A percentile compares a stretch with the other conserved stretches of the same genome.
These are phyloP conservation scores for Phytophthora multivora DNA, from an alignment of 352 stramenopile species.

Conservation along the genomic window DNA sequence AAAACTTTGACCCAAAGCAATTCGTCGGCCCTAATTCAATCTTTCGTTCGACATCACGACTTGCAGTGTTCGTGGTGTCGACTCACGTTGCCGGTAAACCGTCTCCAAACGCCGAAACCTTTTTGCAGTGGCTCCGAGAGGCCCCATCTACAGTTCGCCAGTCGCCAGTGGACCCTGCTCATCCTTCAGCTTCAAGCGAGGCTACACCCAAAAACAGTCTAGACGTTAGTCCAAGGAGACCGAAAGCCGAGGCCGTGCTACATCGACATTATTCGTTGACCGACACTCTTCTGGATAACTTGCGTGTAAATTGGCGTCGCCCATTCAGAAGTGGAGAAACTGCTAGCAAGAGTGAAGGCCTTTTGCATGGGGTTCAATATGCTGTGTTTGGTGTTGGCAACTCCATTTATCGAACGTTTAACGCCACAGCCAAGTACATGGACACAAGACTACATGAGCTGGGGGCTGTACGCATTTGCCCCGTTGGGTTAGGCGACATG, in stretches of 20 bases:
- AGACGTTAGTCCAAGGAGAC: neutral
- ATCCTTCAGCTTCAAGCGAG: too few species aligned
- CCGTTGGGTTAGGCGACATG: constrained; percentile 91
- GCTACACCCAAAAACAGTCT: constrained; percentile 1
- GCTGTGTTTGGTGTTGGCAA: constrained; percentile 94
- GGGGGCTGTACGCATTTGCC: constrained; percentile 67
- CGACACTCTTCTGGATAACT: constrained; percentile 3
- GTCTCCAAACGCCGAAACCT: constrained; percentile 91
- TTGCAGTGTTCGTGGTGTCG: constrained; percentile 92
- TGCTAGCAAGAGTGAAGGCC: neutral
- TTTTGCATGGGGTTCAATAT: constrained; percentile 20
- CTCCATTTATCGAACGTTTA: constrained; percentile 95
- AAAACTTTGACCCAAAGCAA: constrained; percentile 65
- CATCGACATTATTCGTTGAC: constrained; percentile 18
- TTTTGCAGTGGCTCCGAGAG: constrained; percentile 82
- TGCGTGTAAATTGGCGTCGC: constrained; percentile 15
- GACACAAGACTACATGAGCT: constrained; percentile 77
- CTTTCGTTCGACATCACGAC: constrained; percentile 23
- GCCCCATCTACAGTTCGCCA: neutral
- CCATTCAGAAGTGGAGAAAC: constrained; percentile 5
- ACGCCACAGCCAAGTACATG: constrained; percentile 91
- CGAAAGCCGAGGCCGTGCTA: neutral
- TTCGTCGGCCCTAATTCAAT: constrained; percentile 35
- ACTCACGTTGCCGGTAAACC: constrained; percentile 96
- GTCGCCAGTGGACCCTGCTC: too few species aligned